Base-by-base conservation (phyloP, 2,329 filamentous ascomycete genomes). In the Beauveria brongniartii region DNA sequence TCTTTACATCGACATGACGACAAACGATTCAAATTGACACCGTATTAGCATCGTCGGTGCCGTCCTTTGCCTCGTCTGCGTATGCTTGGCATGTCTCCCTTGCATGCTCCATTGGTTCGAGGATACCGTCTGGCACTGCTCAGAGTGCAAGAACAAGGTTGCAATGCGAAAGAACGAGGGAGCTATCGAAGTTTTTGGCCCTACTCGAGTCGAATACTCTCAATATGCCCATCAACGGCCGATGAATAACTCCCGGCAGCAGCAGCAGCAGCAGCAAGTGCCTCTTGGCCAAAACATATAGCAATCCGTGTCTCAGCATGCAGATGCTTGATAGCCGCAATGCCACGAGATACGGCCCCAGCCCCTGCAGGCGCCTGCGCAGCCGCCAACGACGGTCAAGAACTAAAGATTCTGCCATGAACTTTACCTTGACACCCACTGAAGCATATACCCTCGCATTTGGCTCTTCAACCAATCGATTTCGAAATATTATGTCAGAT, bases 91-190 rank as follows among this genome's bases (percentile, higher is more conserved):
- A 9, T 71, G 69, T 54, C 59, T 73, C 7, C 71, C 71, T 6
- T 72, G 71, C 62, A 52, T 70, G 18, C 68, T 68, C 3, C 64
- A 67, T 41, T 73, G 71, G 72, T 73, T 69, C 57, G 70, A 73
- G 58, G 65, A 70, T 43, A 68, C 64, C 10, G 56, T 69, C 59
- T 71, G 67, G 64, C 66, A 55, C 51, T 74, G 72, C 67, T 64
- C 66, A 8, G 30, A 61, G 18, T 74, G 72, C 67, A 63, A 67
- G 40, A 67, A 68, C 48, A 65, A 66, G 59, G 66, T 74, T 2
- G 72, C 72, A 22, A 51, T 57, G 18, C 59, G 66, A 34, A 50
- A 54, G 2, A 62, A 68, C 26, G 65, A 67, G 14, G 65, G 65
- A 0, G 52, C 52, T 2, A 48, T 71, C 1, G 52, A 68, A 26